Conservation (phyloP, 2,329 filamentous ascomycete genomes). For the Diaporthe batatas region DNA sequence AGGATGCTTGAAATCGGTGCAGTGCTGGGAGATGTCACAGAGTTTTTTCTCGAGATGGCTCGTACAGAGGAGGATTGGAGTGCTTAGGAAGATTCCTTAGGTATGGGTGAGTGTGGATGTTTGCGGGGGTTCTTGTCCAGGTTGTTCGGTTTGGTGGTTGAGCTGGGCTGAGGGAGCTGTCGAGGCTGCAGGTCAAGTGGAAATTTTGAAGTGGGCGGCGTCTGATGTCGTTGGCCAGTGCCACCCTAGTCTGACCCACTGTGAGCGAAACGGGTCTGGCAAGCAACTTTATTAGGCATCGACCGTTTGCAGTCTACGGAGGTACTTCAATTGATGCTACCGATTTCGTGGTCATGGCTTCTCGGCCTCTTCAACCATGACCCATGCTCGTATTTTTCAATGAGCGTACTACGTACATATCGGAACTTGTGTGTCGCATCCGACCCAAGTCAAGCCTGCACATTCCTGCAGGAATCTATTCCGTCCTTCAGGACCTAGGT, state of each 20-base stretch:
- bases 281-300: not conserved
- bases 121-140: slow-evolving; percentile 25
- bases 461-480: slow-evolving; percentile 8
- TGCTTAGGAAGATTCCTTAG: slow-evolving; percentile 31
- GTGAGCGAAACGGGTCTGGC: not conserved
- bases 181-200: slow-evolving; percentile 60
- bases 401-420: not conserved
- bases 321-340: too few relatives aligned
- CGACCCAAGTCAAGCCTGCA: not conserved
- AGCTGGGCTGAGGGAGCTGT: slow-evolving; percentile 42
- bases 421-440: slow-evolving; percentile 1
- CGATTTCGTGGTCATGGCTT: not conserved
- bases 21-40: not conserved
- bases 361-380: not conserved
- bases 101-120: not conserved
- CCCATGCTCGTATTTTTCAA: not conserved
- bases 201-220: slow-evolving; percentile 37
- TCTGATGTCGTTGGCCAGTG: slow-evolving; percentile 31
- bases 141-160: slow-evolving; percentile 28
- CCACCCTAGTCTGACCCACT: slow-evolving; percentile 26
- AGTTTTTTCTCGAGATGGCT: slow-evolving; percentile 13
- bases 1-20: not conserved
- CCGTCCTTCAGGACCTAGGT: not conserved
- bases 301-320: slow-evolving; percentile 19
- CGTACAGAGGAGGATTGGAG: not conserved